Conservation (phyloP, 768 basidiomycete genomes). For the Russula olivacea region DNA sequence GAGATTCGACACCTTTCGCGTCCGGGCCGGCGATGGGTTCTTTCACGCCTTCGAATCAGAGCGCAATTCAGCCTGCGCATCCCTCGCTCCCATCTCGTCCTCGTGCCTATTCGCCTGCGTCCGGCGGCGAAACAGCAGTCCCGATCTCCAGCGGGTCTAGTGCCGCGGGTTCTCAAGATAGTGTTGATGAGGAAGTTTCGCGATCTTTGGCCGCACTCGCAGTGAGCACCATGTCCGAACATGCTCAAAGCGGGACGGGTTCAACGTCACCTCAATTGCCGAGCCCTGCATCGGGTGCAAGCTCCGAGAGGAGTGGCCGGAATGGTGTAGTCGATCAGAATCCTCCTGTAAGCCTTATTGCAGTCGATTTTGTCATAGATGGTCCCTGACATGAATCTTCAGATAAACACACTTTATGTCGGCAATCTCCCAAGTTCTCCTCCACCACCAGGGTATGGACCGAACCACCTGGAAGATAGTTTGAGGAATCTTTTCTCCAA, state of each 20-base stretch:
- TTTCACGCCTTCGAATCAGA: slow-evolving; percentile 30
- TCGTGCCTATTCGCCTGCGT: slow-evolving; percentile 28
- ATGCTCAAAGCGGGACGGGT: slow-evolving; percentile 33
- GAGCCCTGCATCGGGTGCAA: slow-evolving; percentile 64
- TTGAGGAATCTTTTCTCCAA: slow-evolving; percentile 75
- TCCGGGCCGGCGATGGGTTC: slow-evolving; percentile 24
- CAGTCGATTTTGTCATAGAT: background rate
- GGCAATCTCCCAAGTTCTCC: slow-evolving; percentile 88
- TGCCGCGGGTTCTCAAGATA: slow-evolving; percentile 36
- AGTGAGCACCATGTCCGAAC: slow-evolving; percentile 39
- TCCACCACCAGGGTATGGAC: slow-evolving; percentile 62
- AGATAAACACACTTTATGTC: slow-evolving; percentile 99
- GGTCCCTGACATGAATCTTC: slow-evolving; percentile 13
- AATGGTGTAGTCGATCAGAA: slow-evolving; percentile 72
- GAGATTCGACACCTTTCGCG: slow-evolving; percentile 24
- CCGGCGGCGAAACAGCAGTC: slow-evolving; percentile 29
- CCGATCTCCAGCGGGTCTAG: slow-evolving; percentile 41
- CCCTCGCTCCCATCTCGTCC: slow-evolving; percentile 30
- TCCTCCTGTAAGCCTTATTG: slow-evolving; percentile 60
- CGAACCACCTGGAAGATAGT: slow-evolving; percentile 80
- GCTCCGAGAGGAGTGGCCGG: slow-evolving; percentile 34
- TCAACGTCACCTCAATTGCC: slow-evolving; percentile 70
- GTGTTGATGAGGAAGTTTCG: slow-evolving; percentile 35
- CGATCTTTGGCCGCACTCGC: slow-evolving; percentile 38
- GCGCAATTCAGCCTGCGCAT: slow-evolving; percentile 28